Conservation (phyloP, 768 basidiomycete species). For the Leccinum boreale region DNA sequence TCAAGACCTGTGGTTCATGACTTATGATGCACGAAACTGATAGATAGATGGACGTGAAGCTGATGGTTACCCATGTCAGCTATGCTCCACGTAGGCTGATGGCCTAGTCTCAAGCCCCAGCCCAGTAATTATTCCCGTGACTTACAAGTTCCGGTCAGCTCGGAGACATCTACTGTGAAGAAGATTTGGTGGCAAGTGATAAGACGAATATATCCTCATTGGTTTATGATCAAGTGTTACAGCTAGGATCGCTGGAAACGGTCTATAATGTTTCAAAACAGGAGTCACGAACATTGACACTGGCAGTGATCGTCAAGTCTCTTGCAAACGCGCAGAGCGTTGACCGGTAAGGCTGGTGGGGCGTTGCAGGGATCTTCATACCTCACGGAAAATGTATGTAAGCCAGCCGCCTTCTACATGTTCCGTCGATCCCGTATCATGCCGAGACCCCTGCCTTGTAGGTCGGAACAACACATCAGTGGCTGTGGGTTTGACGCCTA, state of each 20-base stretch:
- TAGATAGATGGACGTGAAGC: neutral
- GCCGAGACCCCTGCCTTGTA: neutral
- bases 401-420: neutral
- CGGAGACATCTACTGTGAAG: neutral
- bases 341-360: too few relatives aligned
- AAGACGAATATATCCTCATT: neutral
- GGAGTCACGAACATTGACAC: neutral
- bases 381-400: neutral
- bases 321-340: neutral
- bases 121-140: neutral
- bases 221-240: neutral
- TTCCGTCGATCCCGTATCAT: neutral
- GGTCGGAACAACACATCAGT: neutral
- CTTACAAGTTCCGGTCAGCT: neutral
- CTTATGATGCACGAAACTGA: neutral
- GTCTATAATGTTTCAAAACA: neutral
- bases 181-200: neutral
- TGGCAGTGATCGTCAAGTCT: neutral
- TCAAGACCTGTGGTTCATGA: neutral
- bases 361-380: neutral
- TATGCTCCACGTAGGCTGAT: neutral
- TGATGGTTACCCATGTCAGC: constrained; percentile 4
- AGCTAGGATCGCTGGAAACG: neutral
- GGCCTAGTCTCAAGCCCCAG: neutral
- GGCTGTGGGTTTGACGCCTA: neutral